Conservation (phyloP, 305 asterid genomes). For the Fraxinus xanthoxyloides region DNA sequence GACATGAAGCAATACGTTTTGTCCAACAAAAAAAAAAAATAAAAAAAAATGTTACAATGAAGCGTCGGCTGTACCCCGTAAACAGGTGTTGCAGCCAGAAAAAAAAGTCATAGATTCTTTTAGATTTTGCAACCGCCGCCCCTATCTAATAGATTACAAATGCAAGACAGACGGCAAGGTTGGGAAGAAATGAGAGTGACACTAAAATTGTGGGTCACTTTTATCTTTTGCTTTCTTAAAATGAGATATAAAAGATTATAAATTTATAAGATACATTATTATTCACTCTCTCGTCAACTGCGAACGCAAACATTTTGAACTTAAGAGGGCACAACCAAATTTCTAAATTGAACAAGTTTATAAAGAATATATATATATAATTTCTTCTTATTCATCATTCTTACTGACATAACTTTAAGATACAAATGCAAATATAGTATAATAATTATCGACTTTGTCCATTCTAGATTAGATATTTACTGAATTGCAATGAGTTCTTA, state of each 20-base stretch:
- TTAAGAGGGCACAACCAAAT: not conserved
- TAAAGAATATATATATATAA: too few species aligned
- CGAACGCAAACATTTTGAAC: too few species aligned
- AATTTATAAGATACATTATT: too few species aligned
- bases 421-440: not conserved
- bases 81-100: not conserved
- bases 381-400: too few species aligned
- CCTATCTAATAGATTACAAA: not conserved
- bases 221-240: not conserved
- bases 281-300: not conserved
- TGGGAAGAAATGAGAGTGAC: not conserved
- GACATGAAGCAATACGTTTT: too few species aligned
- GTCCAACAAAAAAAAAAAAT: too few species aligned
- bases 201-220: not conserved
- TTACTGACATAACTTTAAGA: too few species aligned
- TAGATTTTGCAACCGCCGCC: not conserved
- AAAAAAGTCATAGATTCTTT: not conserved
- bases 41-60: not conserved
- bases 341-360: not conserved
- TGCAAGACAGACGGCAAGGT: not conserved
- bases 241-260: too few species aligned
- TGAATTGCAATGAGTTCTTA: not conserved
- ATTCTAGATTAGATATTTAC: too few species aligned
- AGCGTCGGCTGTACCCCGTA: not conserved
- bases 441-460: not conserved